Percentiles rank a stretch among this genome's conserved stretches.
These are phyloP conservation scores for Pythium myriotylum DNA, from an alignment of 352 stramenopile genomes.

Conservation along the genomic window DNA sequence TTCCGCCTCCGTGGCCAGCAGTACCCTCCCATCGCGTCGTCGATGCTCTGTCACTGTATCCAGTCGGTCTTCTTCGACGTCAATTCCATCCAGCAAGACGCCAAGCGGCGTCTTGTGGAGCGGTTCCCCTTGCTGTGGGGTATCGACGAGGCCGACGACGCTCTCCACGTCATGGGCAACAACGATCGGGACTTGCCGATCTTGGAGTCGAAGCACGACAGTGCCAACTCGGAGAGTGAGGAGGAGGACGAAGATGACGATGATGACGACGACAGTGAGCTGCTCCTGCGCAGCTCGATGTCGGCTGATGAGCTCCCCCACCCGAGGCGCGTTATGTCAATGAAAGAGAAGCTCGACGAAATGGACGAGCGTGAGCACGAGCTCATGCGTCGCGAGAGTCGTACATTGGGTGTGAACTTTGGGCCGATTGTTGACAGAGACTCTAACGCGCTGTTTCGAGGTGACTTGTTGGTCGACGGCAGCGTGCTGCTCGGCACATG, in stretches of 20 bases:
- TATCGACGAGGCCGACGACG: constrained; percentile 60
- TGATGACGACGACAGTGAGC: constrained; percentile 33
- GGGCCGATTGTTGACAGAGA: constrained; percentile 68
- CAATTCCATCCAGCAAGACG: constrained; percentile 82
- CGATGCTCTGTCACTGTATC: constrained; percentile 65
- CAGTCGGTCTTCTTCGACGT: constrained; percentile 79
- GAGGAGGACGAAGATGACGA: constrained; percentile 52
- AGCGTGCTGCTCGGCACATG: constrained; percentile 69
- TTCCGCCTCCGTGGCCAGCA: constrained; percentile 66
- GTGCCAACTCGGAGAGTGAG: constrained; percentile 20
- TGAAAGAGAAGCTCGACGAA: constrained; percentile 62
- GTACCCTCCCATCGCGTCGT: constrained; percentile 73
- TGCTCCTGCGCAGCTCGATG: constrained; percentile 23
- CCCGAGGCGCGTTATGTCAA: constrained; percentile 31
- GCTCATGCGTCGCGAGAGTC: constrained; percentile 61
- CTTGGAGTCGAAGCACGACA: constrained; percentile 8
- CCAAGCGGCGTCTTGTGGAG: constrained; percentile 73
- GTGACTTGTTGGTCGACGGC: constrained; percentile 56
- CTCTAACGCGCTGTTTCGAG: constrained; percentile 60
- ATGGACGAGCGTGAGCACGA: constrained; percentile 69
- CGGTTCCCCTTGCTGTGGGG: constrained; percentile 77
- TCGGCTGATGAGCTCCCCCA: constrained; percentile 18
- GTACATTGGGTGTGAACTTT: constrained; percentile 62
- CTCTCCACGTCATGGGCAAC: constrained; percentile 42
- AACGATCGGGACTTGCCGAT: constrained; percentile 14